Base-by-base conservation (phyloP, 2,329 filamentous ascomycete species). In the Colletotrichum lupini region DNA sequence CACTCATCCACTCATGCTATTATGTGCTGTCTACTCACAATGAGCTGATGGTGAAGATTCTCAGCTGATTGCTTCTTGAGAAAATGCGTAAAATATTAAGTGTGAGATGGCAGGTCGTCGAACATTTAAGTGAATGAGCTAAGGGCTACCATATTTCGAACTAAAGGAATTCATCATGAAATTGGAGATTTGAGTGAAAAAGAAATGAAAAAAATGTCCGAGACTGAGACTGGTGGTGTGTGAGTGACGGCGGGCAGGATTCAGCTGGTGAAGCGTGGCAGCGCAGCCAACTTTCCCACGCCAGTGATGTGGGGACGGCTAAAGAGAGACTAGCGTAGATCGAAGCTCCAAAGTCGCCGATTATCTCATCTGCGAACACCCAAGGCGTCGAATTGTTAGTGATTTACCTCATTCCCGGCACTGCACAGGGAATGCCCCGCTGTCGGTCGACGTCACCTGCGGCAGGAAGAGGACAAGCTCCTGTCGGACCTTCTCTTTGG, bases 391-490 rank as follows among this genome's bases (percentile, higher is more conserved):
- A 11, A 4, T 1, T 42, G 65, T 42, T 72, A 72, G 26, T 11
- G 3, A 5, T 24, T 1, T 9, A 53, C 28, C 16, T 19, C 19
- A 11, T 11, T 32, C 55, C 58, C 37, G 32, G 65, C 42, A 24
- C 16, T 64, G 42, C 42, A 52, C 55, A 4, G 37, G 8, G 16
- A 22, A 16, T 30, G 46, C 64, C 68, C 58, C 58, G 66, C 70
- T 69, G 66, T 16, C n/a, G 24, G 53, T 60, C 66, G 66, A 73
- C 70, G 70, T 73, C 70, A 73, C 70, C 46, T 26, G 30, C 65
- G 19, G 42, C 42, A 49, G 42, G 42, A 49, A 64, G 52, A 35
- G 55, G 53, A n/a, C 57, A n/a, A 32, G 66, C 28, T 55, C 57
- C 56, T 55, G n/a, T 58, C 68, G 66, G 59, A 56, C 60, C 59